These are phyloP conservation scores for Phytophthora sansomeana DNA, from an alignment of 352 stramenopile genomes.

Conservation along the genomic window DNA sequence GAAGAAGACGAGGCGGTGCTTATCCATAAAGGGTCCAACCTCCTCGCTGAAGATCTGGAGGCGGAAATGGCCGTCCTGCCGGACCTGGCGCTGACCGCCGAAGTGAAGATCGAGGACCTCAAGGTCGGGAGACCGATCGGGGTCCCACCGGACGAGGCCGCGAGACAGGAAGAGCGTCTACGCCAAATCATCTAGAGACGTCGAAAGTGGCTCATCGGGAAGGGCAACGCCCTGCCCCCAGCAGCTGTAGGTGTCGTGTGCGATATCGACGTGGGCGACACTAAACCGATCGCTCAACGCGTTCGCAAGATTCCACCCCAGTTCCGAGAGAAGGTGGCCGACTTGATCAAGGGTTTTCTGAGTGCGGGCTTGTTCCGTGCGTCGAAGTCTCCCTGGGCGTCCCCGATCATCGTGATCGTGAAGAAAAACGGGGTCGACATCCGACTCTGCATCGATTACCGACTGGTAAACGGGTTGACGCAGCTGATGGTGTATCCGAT, in stretches of 20 bases:
- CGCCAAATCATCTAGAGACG: neutral
- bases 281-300: no score
- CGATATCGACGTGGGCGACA: neutral
- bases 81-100: neutral
- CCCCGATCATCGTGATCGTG: no score
- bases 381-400: no score
- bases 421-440: no score
- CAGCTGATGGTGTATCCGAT: no score
- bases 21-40: conserved; percentile 19
- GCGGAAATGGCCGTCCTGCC: conserved; percentile 13
- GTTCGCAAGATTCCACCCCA: no score
- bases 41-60: conserved; percentile 21
- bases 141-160: neutral
- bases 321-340: no score
- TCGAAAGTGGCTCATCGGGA: neutral
- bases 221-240: neutral
- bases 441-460: no score
- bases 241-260: neutral
- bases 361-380: no score
- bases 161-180: neutral
- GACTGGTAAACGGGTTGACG: neutral
- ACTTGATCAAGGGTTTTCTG: no score
- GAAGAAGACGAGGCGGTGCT: conserved; percentile 1
- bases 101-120: neutral
- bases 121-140: no score